phyloP scores from a whole-genome alignment of 129 eudicot genomes.

The Ambrosia artemisiifolia region DNA sequence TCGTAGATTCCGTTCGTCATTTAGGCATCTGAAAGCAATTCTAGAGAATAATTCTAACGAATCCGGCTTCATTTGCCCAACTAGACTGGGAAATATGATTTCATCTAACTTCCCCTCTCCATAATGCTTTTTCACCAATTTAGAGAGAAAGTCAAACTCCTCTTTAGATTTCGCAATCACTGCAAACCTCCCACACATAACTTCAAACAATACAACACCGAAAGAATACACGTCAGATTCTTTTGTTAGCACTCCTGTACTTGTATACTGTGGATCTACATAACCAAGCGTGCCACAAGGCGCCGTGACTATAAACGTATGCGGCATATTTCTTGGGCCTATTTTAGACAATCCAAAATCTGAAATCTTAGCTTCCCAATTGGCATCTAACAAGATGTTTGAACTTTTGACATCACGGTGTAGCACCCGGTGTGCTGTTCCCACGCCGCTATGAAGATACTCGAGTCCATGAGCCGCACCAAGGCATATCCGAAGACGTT shows the following conservation, averaged over 20 bases:
- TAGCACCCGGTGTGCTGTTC: constrained; percentile 12
- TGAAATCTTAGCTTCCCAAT: neutral
- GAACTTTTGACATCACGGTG: constrained; percentile 19
- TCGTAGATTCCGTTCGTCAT: neutral
- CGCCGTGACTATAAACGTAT: neutral
- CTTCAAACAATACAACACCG: constrained; percentile 6
- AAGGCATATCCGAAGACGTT: constrained; percentile 27
- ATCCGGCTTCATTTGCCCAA: neutral
- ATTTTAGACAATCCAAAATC: neutral
- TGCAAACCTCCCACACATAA: neutral
- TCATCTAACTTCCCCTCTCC: neutral
- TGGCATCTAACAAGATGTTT: neutral
- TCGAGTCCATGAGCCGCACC: constrained; percentile 21
- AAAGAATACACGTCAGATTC: constrained; percentile 12
- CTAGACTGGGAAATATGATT: neutral
- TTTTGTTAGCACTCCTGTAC: neutral
- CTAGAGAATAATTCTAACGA: neutral
- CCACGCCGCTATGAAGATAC: neutral
- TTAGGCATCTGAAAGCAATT: neutral
- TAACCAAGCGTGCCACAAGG: neutral
- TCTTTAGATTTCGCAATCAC: neutral
- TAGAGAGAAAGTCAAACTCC: neutral
- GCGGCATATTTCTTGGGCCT: neutral
- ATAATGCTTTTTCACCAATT: neutral
- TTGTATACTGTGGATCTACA: neutral